Evolutionary conservation across 805 yeast genomes (phyloP), one percentile per base, ranked within the genome.

Genomic region (Zygosaccharomyces gambellarensis): DNA sequence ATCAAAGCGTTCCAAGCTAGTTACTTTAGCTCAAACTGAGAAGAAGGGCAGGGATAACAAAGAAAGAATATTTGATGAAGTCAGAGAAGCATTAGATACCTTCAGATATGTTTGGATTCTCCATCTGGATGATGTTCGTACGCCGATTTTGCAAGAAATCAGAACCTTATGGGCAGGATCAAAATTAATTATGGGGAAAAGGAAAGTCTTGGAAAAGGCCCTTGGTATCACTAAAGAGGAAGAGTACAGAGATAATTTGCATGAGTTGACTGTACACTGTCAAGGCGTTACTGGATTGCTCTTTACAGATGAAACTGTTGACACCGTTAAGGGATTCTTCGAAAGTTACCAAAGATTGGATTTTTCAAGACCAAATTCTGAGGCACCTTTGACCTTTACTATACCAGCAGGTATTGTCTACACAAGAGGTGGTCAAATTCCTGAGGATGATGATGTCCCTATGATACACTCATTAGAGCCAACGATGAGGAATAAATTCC

Each of bases 381-480:
- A 70, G 59, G 78, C 96, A 10, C 95, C 98, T 48, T 73, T 92
- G 52, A 81, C 86, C 45, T 90, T 94, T 71, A 78, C 81, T 4
- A 77, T 94, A 49, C 98, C 99, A 27, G 89, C 77, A 52, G 99
- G 99, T 43, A 78, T 89, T 46, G 84, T 94, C 7, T 90, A 89
- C 69, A 87, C 98, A 19, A 84, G 97, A 67, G 99, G 97, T 61
- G 99, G 99, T 21, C 95, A 88, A 71, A 73, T 90, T 45, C 77
- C 96, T 28, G 71, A 67, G 22, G 97, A 90, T 64, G 98, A 94
- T 56, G 99, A 94, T 69, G 90, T 94, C 19, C 96, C 97, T 59
- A 83, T 94, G 87, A 85, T 95, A 10, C 99, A 94, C 67, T 89
- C 98, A 5, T 78, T 95, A 72, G 99, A 94, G 71, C 88, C 90